phyloP scores from a whole-genome alignment of 2,329 filamentous ascomycete genomes.

The Fusarium guadeloupense region DNA sequence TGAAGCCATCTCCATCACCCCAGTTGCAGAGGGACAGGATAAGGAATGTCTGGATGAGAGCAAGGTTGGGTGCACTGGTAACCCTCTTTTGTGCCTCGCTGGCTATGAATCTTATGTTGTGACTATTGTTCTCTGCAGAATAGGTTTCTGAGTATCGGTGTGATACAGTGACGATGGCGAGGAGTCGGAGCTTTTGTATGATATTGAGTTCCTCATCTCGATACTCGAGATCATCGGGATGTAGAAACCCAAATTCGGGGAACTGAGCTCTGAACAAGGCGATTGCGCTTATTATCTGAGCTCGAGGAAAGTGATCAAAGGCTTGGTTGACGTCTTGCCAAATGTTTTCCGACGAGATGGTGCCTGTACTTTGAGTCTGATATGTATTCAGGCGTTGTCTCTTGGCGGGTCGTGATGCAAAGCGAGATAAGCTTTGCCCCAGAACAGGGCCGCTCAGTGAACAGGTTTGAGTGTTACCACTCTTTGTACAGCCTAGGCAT shows the following conservation, averaged over 20 bases:
- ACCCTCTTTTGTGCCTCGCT: conserved; percentile 28
- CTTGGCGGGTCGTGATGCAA: conserved; percentile 12
- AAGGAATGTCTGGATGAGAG: conserved; percentile 35
- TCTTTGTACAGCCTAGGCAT: conserved; percentile 38
- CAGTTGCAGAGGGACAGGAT: conserved; percentile 38
- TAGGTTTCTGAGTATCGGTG: conserved; percentile 15
- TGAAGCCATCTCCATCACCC: conserved; percentile 42
- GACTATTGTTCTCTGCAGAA: neutral
- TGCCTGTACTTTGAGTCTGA: neutral
- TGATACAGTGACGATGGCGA: conserved; percentile 28
- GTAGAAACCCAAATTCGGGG: conserved; percentile 38
- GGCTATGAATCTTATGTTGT: conserved; percentile 3
- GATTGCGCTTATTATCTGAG: conserved; percentile 15
- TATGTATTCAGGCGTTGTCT: conserved; percentile 7
- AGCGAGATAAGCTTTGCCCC: neutral
- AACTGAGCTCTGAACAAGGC: conserved; percentile 36
- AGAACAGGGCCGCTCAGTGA: conserved; percentile 28
- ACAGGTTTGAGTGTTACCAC: conserved; percentile 23
- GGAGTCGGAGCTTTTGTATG: conserved; percentile 25
- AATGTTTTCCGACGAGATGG: neutral
- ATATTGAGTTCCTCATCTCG: conserved; percentile 3
- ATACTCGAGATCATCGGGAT: conserved; percentile 40
- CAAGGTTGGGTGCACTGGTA: conserved; percentile 18
- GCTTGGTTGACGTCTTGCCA: conserved; percentile 13
- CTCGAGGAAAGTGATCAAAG: conserved; percentile 9